Evolutionary conservation across 1,284 basidiomycete species (phyloP), one percentile per base, ranked within the genome.

Genomic region (Cryptococcus floricola): DNA sequence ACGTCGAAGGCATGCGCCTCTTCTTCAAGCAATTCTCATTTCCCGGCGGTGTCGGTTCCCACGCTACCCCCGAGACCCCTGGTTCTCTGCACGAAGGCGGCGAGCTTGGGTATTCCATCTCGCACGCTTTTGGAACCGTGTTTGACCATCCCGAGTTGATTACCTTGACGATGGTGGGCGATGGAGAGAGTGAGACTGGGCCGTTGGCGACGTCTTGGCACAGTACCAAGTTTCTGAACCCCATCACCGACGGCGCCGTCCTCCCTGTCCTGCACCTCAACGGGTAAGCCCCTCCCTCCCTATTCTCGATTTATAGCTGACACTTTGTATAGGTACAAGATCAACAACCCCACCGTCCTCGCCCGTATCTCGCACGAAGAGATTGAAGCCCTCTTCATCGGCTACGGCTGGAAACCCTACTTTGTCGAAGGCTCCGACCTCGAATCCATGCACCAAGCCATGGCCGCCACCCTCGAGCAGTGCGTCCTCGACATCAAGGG

Each of bases 111-210:
- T 90, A 91, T 62, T 88, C 89, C 0, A 83, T 92, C 45, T 81
- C 84, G 43, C 89, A 90, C 23, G 82, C 88, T 0, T 91, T 89
- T 63, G 88, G 88, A 44, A 60, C 64, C 18, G 77, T 89, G 61
- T 90, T 92, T 87, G 90, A 92, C 74, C 86, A 88, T 58, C 89
- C 89, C 9, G 82, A 92, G 66, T 83, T 91, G 27, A 82, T 92
- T 61, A 83, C 87, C 18, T 80, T 85, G 44, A 88, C 86, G 60
- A 80, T 92, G 46, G 79, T 93, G 19, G 90, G 90, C 31, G 90
- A 92, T 60, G 90, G 90, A 41, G 90, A 92, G 76, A 85, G 86
- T 10, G 89, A 91, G 76, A 88, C 87, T 1, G 89, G 88, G 6
- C 87, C 88, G 0, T 89, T 88, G 34, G 87, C 88, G 41, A 79